A percentile compares a stretch with the other conserved stretches of the same genome.
phyloP scores from a whole-genome alignment of 768 basidiomycete genomes.

The Collybia mongolica region DNA sequence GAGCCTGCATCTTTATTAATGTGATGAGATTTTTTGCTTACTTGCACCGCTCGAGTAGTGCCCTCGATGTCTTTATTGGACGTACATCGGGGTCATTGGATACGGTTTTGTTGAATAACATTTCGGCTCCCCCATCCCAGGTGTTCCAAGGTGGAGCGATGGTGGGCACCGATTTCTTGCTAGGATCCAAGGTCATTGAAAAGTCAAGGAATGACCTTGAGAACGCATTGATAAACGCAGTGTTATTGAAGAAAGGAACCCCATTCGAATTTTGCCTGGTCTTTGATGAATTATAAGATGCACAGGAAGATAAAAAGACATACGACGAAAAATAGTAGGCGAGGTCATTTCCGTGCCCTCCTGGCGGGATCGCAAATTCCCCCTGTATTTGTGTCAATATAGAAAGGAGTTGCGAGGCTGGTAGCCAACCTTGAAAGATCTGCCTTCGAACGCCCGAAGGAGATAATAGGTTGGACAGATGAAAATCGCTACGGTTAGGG shows the following conservation, averaged over 20 bases:
- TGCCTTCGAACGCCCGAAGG: conserved; percentile 25
- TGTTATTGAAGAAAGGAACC: conserved; percentile 29
- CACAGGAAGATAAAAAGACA: conserved; percentile 7
- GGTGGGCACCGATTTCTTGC: conserved; percentile 27
- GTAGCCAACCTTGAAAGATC: conserved; percentile 30
- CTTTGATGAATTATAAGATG: neutral
- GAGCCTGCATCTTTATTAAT: neutral
- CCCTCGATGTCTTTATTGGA: conserved; percentile 23
- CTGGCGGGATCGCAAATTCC: conserved; percentile 44
- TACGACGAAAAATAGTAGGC: conserved; percentile 41
- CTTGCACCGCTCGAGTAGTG: conserved; percentile 34
- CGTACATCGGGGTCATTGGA: conserved; percentile 27
- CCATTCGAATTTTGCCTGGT: conserved; percentile 3
- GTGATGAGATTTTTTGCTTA: conserved; percentile 10
- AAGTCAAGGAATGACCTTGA: conserved; percentile 37
- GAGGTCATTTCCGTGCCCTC: conserved; percentile 33
- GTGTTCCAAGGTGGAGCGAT: conserved; percentile 35
- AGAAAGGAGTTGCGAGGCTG: neutral
- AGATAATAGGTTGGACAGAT: conserved; percentile 44
- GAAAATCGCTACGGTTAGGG: conserved; percentile 34
- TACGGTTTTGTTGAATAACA: conserved; percentile 45
- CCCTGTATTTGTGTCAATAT: conserved; percentile 19
- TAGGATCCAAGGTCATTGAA: conserved; percentile 26
- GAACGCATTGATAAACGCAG: conserved; percentile 34
- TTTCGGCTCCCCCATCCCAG: conserved; percentile 33